Percentiles rank a stretch among this genome's conserved stretches.
These are phyloP conservation scores for Monascus ruber DNA, from an alignment of 2,329 filamentous ascomycete genomes.

Conservation along the genomic window DNA sequence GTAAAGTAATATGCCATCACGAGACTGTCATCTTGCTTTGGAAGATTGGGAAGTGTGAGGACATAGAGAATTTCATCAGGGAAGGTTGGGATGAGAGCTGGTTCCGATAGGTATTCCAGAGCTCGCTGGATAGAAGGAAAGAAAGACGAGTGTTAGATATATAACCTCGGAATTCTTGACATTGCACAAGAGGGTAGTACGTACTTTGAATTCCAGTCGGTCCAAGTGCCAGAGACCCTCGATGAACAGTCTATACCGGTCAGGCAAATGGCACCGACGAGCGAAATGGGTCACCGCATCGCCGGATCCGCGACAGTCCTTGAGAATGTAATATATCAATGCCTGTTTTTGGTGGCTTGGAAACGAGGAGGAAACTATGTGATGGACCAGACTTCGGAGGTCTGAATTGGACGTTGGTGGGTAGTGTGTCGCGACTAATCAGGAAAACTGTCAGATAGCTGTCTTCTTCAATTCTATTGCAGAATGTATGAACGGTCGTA, in stretches of 20 bases:
- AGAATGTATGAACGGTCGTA: slow-evolving; percentile 3
- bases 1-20: slow-evolving; percentile 70
- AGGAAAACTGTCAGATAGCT: background rate
- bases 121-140: slow-evolving; percentile 40
- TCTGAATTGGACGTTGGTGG: slow-evolving; percentile 60
- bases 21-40: slow-evolving; percentile 50
- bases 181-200: slow-evolving; percentile 4
- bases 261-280: slow-evolving; percentile 52
- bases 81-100: slow-evolving; percentile 68
- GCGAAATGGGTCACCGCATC: slow-evolving; percentile 50
- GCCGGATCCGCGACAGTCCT: slow-evolving; percentile 53
- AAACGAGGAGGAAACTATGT: slow-evolving; percentile 54
- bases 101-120: slow-evolving; percentile 65
- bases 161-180: background rate
- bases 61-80: slow-evolving; percentile 67
- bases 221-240: slow-evolving; percentile 75
- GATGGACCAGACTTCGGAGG: slow-evolving; percentile 57
- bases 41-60: slow-evolving; percentile 49
- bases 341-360: slow-evolving; percentile 69
- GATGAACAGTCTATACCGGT: slow-evolving; percentile 69
- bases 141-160: background rate
- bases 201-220: slow-evolving; percentile 53
- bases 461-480: background rate
- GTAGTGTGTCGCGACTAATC: slow-evolving; percentile 51
- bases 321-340: slow-evolving; percentile 71